Evolutionary conservation across 2,329 filamentous ascomycete species (phyloP).

Genomic region (Aspergillus glaucus): DNA sequence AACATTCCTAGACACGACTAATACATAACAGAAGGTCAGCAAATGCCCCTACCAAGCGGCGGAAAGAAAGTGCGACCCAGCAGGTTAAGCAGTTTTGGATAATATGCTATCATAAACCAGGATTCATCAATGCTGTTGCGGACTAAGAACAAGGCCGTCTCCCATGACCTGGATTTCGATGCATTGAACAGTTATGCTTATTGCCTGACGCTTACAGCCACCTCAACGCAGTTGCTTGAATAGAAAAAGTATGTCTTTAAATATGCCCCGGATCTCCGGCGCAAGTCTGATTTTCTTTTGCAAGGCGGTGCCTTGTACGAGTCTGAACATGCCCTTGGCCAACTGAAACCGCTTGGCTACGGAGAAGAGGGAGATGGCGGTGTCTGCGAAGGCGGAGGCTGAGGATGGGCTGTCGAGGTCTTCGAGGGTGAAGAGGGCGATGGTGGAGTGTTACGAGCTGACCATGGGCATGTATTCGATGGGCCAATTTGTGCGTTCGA

Average conservation of each 20-base stretch:
- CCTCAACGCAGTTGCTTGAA: no score
- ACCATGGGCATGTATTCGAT: slow-evolving; percentile 18
- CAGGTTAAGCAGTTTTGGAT: no score
- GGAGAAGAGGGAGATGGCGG: slow-evolving; percentile 8
- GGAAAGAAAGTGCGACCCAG: no score
- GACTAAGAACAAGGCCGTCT: no score
- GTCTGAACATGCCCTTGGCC: slow-evolving; percentile 15
- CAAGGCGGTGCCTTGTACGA: slow-evolving; percentile 14
- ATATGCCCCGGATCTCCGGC: slow-evolving; percentile 8
- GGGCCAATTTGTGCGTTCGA: slow-evolving; percentile 17
- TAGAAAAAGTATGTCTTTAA: slow-evolving; percentile 1
- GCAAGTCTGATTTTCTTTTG: slow-evolving; percentile 9
- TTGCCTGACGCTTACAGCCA: no score
- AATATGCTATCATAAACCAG: no score
- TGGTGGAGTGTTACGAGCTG: slow-evolving; percentile 17
- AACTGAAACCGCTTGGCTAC: slow-evolving; percentile 13
- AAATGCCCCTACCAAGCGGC: no score
- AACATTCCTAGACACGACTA: no score
- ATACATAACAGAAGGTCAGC: no score
- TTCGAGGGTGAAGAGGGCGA: slow-evolving; percentile 17
- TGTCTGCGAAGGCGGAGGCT: slow-evolving; percentile 11
- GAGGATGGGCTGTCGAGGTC: slow-evolving; percentile 7
- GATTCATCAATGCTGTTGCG: no score
- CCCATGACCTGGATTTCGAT: no score
- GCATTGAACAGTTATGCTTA: no score